Evolutionary conservation across 1,284 basidiomycete species (phyloP).

Genomic region (Austropuccinia psidii): DNA sequence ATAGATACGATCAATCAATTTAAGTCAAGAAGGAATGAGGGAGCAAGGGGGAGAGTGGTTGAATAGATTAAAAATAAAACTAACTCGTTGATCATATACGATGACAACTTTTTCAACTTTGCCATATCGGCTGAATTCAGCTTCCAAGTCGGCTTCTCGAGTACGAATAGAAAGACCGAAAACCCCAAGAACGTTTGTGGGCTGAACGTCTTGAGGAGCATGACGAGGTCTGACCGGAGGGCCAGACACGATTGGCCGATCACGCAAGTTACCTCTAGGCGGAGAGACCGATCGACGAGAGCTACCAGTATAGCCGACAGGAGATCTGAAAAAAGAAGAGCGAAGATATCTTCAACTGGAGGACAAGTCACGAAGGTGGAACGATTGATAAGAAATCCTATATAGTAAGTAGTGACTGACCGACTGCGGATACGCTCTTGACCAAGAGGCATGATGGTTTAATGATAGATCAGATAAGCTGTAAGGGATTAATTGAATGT

Average conservation of each 20-base stretch:
- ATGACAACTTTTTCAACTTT: slow-evolving; percentile 92
- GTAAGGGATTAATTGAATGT: slow-evolving; percentile 35
- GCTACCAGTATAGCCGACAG: slow-evolving; percentile 23
- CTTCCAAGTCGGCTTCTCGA: slow-evolving; percentile 82
- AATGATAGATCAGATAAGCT: no score
- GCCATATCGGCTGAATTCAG: slow-evolving; percentile 82
- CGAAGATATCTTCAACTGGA: neutral
- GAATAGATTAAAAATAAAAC: slow-evolving; percentile 14
- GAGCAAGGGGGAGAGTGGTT: neutral
- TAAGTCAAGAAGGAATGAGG: neutral
- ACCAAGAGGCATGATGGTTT: slow-evolving; percentile 14
- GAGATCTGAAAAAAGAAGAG: slow-evolving; percentile 4
- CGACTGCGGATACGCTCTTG: slow-evolving; percentile 26
- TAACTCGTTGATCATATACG: slow-evolving; percentile 88
- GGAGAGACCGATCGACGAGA: slow-evolving; percentile 31
- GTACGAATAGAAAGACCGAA: slow-evolving; percentile 95
- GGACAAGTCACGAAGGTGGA: no score
- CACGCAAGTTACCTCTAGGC: slow-evolving; percentile 35
- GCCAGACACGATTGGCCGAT: slow-evolving; percentile 16
- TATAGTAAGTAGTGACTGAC: neutral
- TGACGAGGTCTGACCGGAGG: slow-evolving; percentile 13
- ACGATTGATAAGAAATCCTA: neutral
- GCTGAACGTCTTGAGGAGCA: slow-evolving; percentile 53
- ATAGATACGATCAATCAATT: neutral
- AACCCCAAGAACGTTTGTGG: slow-evolving; percentile 83